Evolutionary conservation across 2,329 filamentous ascomycete genomes (phyloP), one percentile per base, ranked within the genome.

Genomic region (Aspergillus floridensis): DNA sequence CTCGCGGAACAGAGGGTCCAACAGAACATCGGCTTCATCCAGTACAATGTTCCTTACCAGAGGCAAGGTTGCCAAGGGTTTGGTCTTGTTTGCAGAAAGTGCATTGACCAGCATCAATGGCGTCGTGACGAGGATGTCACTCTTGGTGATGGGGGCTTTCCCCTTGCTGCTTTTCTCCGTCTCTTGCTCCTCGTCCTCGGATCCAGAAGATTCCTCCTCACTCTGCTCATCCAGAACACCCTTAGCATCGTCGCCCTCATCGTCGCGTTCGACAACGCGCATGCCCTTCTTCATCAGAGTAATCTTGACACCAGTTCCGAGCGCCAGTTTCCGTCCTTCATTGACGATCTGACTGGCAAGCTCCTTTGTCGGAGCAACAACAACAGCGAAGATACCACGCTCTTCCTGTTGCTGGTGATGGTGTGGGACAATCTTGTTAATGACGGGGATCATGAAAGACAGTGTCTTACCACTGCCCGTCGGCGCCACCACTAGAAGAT

Each of bases 381-480:
- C 81, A 61, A 93, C 84, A 49, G 88, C 85, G 56, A 87, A 85
- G 55, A 92, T 76, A 11, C 84, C 74, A 86, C 88, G 73, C 66
- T 81, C 76, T 44, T 81, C 77, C 0, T 82, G 79, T 47, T 83
- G 77, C 56, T 84, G 77, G 59, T 76, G 76, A 55, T 78, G 77
- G 49, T 76, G 71, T 53, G 83, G 81, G 65, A 91, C 80, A 47
- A 96, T 87, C 49, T 85, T 84, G 70, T 96, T 89, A 67, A 99
- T 87, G 3, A 92, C 83, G 0, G 93, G 93, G 47, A 99, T 90
- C 68, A 98, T 77, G 70, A 97, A 99, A 19, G 92, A 92, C 63
- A 99, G 80, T 0, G 95, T 99, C 81, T 99, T 99, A 49, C 95
- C 95, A 73, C 93, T 98, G 24, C 95, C 95, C 0, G 95, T 99